Evolutionary conservation across 2,329 filamentous ascomycete genomes (phyloP).

Genomic region (Colletotrichum orchidophilum): DNA sequence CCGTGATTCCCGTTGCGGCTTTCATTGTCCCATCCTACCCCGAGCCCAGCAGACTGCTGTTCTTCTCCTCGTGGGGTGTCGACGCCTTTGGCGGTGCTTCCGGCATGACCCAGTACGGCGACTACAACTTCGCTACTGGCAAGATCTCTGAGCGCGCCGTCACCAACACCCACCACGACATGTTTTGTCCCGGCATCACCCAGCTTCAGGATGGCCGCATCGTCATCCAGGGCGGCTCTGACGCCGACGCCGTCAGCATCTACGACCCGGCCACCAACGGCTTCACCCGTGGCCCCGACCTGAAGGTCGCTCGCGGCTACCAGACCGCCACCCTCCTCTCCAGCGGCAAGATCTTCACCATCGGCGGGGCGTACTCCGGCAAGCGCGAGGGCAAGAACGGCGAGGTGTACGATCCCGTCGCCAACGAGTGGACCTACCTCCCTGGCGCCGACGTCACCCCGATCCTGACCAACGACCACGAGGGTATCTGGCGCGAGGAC

Average conservation of each 20-base stretch:
- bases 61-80: constrained; percentile 39
- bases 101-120: constrained; percentile 36
- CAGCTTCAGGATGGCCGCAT: constrained; percentile 58
- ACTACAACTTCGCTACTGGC: constrained; percentile 37
- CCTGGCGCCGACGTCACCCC: constrained; percentile 53
- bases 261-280: constrained; percentile 49
- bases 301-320: constrained; percentile 61
- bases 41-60: constrained; percentile 37
- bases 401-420: constrained; percentile 59
- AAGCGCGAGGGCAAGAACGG: constrained; percentile 61
- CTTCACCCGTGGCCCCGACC: constrained; percentile 51
- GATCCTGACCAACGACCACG: constrained; percentile 60
- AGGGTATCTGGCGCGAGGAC: constrained; percentile 58
- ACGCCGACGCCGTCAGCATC: constrained; percentile 57
- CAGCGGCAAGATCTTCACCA: constrained; percentile 64
- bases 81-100: constrained; percentile 37
- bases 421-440: constrained; percentile 57
- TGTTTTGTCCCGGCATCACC: constrained; percentile 67
- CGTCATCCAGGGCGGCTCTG: constrained; percentile 63
- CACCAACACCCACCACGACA: constrained; percentile 58
- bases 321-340: constrained; percentile 60
- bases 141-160: constrained; percentile 44
- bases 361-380: constrained; percentile 65
- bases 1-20: constrained; percentile 41
- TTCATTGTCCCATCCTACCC: constrained; percentile 40